Conservation (phyloP, 257 asterid genomes). For the Ligustrum vulgare region DNA sequence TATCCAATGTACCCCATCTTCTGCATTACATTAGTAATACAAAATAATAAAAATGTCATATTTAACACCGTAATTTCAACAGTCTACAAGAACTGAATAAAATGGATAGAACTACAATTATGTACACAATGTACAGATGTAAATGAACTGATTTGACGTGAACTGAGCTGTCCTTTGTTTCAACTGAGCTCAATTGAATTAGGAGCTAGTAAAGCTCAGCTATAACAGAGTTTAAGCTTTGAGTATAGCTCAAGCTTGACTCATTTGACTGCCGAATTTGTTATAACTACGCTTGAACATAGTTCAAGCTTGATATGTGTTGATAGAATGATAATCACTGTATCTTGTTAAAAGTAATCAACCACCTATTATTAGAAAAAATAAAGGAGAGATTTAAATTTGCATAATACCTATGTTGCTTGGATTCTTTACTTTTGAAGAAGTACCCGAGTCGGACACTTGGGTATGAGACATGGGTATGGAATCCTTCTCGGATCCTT, state of each 20-base stretch:
- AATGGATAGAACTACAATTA: neutral
- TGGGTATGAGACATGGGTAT: no score
- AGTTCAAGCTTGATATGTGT: no score
- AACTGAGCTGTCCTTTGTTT: neutral
- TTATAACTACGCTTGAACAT: neutral
- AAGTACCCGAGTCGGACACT: no score
- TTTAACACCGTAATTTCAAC: neutral
- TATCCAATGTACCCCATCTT: neutral
- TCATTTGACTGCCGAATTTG: neutral
- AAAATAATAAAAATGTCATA: slow-evolving; percentile 1
- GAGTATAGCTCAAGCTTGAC: neutral
- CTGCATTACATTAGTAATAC: neutral
- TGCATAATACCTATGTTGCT: neutral
- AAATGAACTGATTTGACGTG: neutral
- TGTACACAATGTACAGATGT: neutral
- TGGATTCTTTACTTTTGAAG: no score
- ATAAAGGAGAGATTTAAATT: neutral
- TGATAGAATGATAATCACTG: no score
- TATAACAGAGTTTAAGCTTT: neutral
- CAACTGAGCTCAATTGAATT: no score
- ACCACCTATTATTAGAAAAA: neutral
- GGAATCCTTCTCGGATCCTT: no score
- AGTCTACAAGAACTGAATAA: neutral
- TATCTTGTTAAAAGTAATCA: neutral
- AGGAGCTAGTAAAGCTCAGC: neutral